A percentile compares a stretch with the other conserved stretches of the same genome.
phyloP scores from a whole-genome alignment of 176 grass and related monocot genomes.

The Chrysopogon serrulatus region DNA sequence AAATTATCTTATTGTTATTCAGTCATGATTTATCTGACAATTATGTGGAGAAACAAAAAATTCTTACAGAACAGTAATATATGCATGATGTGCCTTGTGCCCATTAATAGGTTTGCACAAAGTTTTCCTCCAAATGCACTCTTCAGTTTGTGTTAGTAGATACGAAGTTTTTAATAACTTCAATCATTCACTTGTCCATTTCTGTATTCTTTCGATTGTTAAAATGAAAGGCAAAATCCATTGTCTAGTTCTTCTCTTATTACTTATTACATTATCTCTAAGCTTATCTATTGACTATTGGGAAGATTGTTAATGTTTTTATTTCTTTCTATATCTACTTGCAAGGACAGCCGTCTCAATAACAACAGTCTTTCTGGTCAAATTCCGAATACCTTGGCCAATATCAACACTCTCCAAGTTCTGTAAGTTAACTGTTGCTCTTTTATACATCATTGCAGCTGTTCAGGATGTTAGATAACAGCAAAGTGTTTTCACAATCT shows the following conservation, averaged over 20 bases:
- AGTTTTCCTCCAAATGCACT: background rate
- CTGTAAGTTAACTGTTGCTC: constrained; percentile 62
- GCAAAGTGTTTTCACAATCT: constrained; percentile 19
- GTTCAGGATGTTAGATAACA: background rate
- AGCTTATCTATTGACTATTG: background rate
- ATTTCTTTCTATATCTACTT: constrained; percentile 32
- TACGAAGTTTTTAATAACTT: background rate
- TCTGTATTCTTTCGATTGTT: background rate
- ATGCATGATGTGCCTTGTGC: background rate
- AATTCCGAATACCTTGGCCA: constrained; percentile 58
- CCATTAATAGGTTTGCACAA: background rate
- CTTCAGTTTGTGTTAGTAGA: constrained; percentile 6
- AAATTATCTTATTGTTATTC: background rate
- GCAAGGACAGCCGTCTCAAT: constrained; percentile 75
- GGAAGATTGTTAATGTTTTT: constrained; percentile 32
- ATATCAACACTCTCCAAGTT: constrained; percentile 63
- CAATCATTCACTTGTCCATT: background rate
- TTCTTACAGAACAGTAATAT: background rate
- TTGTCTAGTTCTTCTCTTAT: background rate
- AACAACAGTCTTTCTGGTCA: constrained; percentile 61
- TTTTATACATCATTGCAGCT: background rate
- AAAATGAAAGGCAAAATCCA: background rate
- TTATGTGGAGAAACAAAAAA: background rate
- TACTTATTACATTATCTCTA: constrained; percentile 1
- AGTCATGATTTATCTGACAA: background rate